Evolutionary conservation across 768 basidiomycete genomes (phyloP).

Genomic region (Tephrocybe sp.): DNA sequence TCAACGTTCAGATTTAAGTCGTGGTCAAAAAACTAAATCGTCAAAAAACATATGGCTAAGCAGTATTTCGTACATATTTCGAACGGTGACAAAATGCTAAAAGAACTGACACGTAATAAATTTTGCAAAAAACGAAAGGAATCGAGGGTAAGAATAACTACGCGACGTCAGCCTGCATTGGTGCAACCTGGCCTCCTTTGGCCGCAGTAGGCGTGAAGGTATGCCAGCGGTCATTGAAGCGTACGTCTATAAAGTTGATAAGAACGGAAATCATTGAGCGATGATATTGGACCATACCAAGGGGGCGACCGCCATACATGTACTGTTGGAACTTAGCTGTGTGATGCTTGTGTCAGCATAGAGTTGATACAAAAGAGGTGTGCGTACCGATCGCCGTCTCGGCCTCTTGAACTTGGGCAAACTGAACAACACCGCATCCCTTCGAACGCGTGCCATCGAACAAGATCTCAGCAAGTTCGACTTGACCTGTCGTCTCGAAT

Average conservation of each 20-base stretch:
- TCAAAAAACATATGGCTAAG: background rate
- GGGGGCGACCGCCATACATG: slow-evolving; percentile 88
- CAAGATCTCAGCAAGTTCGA: slow-evolving; percentile 91
- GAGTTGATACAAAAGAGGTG: background rate
- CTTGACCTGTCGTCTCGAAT: slow-evolving; percentile 96
- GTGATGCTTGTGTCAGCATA: slow-evolving; percentile 2
- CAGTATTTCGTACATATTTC: background rate
- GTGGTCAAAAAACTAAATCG: background rate
- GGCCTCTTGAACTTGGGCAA: slow-evolving; percentile 81
- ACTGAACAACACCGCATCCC: slow-evolving; percentile 95
- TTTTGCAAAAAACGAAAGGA: background rate
- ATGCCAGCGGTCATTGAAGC: slow-evolving; percentile 96
- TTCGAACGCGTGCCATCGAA: slow-evolving; percentile 92
- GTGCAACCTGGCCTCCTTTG: slow-evolving; percentile 74
- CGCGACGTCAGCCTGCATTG: slow-evolving; percentile 56
- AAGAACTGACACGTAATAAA: background rate
- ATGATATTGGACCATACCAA: slow-evolving; percentile 46
- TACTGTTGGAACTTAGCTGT: slow-evolving; percentile 92
- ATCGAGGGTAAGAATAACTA: slow-evolving; percentile 2
- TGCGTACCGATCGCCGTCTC: slow-evolving; percentile 86
- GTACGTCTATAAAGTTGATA: slow-evolving; percentile 58
- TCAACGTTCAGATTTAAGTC: background rate
- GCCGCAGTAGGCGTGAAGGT: slow-evolving; percentile 87
- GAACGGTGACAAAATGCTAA: background rate
- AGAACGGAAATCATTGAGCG: slow-evolving; percentile 2